phyloP scores from a whole-genome alignment of 129 eudicot species.

The Helichrysum umbraculigerum region DNA sequence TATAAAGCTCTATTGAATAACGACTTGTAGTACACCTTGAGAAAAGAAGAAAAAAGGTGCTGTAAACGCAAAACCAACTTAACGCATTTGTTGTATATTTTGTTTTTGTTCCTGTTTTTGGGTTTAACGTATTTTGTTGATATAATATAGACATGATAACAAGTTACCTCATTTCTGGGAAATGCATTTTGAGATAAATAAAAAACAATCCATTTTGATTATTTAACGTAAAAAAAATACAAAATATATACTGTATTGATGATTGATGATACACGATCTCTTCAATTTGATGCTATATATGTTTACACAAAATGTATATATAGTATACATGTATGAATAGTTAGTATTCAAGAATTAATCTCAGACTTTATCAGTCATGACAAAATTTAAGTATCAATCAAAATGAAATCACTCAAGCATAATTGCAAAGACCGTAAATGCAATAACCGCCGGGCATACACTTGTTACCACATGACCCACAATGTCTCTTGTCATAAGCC shows the following conservation, averaged over 20 bases:
- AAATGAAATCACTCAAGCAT: constrained; percentile 40
- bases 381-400: constrained; percentile 1
- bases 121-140: not conserved
- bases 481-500: constrained; percentile 64
- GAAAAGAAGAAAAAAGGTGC: too few species aligned
- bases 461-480: constrained; percentile 59
- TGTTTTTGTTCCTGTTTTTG: not conserved
- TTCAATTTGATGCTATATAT: constrained; percentile 3
- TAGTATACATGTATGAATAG: not conserved
- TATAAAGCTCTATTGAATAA: too few species aligned
- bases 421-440: constrained; percentile 64
- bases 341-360: not conserved
- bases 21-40: too few species aligned
- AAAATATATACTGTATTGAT: not conserved
- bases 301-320: constrained; percentile 1
- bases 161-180: not conserved
- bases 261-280: not conserved
- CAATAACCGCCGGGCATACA: constrained; percentile 56
- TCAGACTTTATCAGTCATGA: not conserved
- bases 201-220: not conserved
- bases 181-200: not conserved
- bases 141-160: not conserved
- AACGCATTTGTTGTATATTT: not conserved
- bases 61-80: too few species aligned
- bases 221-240: not conserved